phyloP scores from a whole-genome alignment of 1,284 basidiomycete genomes.

The Moesziomyces globuligerus region DNA sequence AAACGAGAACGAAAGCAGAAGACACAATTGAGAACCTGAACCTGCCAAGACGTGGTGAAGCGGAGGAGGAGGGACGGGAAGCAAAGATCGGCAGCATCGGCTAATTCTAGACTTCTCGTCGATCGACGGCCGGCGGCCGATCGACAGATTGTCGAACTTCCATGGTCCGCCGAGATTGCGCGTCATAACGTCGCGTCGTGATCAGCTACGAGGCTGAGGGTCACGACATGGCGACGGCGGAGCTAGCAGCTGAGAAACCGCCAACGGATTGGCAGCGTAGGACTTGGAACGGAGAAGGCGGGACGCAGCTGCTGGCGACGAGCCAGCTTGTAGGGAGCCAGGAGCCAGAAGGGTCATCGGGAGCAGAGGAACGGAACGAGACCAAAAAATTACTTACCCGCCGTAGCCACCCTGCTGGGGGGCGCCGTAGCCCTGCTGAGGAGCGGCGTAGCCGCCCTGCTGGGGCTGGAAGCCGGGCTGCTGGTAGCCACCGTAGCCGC shows the following conservation, averaged over 20 bases:
- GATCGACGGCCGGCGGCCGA: too few species aligned
- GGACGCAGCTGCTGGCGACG: slow-evolving; percentile 3
- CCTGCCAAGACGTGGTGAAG: background rate
- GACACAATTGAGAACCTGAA: slow-evolving; percentile 28
- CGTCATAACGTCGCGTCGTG: too few species aligned
- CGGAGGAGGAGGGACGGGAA: background rate
- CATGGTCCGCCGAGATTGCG: too few species aligned
- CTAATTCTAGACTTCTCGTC: too few species aligned
- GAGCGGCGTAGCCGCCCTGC: slow-evolving; percentile 54
- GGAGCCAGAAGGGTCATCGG: background rate
- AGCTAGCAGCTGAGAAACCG: too few species aligned
- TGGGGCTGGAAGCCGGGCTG: slow-evolving; percentile 54
- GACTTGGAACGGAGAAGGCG: slow-evolving; percentile 14
- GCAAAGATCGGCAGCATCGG: background rate
- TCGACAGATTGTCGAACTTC: too few species aligned
- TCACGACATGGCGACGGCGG: too few species aligned
- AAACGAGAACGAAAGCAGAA: slow-evolving; percentile 13
- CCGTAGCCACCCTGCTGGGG: slow-evolving; percentile 56
- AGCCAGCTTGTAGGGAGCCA: background rate
- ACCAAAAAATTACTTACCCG: slow-evolving; percentile 38
- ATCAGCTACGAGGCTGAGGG: too few species aligned
- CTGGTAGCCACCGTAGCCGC: slow-evolving; percentile 55
- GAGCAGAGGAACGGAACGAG: background rate
- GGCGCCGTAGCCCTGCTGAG: slow-evolving; percentile 48
- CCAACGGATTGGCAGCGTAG: too few species aligned